Evolutionary conservation across 768 basidiomycete species (phyloP).

Genomic region (Calocybe cyanea): DNA sequence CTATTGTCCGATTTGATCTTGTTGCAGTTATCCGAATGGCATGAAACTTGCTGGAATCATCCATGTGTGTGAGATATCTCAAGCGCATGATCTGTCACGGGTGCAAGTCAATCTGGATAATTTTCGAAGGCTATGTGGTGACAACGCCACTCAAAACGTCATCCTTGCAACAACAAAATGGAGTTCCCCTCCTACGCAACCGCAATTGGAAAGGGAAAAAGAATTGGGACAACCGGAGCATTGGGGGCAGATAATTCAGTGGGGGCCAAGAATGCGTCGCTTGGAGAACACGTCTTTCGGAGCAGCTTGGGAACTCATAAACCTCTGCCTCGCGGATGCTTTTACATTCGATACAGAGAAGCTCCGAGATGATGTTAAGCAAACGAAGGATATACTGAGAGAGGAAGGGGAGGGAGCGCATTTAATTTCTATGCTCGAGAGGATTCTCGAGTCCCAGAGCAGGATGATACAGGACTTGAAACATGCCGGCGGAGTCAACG

Average conservation of each 20-base stretch:
- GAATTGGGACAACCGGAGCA: conserved; percentile 6
- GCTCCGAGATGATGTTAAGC: conserved; percentile 4
- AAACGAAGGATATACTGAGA: conserved; percentile 2
- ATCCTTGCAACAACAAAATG: conserved; percentile 15
- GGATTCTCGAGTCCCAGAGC: conserved; percentile 2
- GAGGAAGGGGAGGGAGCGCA: not conserved
- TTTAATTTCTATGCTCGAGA: conserved; percentile 3
- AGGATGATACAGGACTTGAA: conserved; percentile 9
- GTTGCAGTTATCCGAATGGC: conserved; percentile 4
- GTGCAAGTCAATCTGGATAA: conserved; percentile 10
- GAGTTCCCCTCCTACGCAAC: conserved; percentile 6
- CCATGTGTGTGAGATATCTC: conserved; percentile 12
- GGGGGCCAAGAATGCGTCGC: conserved; percentile 12
- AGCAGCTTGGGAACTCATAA: conserved; percentile 13
- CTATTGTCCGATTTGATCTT: not conserved
- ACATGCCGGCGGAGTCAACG: conserved; percentile 4
- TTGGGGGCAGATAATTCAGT: conserved; percentile 11
- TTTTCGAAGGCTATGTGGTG: conserved; percentile 11
- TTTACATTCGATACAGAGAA: conserved; percentile 10
- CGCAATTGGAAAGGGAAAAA: conserved; percentile 3
- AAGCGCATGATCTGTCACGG: conserved; percentile 6
- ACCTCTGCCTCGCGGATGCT: conserved; percentile 9
- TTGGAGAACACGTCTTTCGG: conserved; percentile 9
- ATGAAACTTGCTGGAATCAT: conserved; percentile 15
- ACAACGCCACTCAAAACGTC: conserved; percentile 9